Evolutionary conservation across 768 basidiomycete genomes (phyloP), one percentile per base, ranked within the genome.

Genomic region (Xerocomellus amylosporus): DNA sequence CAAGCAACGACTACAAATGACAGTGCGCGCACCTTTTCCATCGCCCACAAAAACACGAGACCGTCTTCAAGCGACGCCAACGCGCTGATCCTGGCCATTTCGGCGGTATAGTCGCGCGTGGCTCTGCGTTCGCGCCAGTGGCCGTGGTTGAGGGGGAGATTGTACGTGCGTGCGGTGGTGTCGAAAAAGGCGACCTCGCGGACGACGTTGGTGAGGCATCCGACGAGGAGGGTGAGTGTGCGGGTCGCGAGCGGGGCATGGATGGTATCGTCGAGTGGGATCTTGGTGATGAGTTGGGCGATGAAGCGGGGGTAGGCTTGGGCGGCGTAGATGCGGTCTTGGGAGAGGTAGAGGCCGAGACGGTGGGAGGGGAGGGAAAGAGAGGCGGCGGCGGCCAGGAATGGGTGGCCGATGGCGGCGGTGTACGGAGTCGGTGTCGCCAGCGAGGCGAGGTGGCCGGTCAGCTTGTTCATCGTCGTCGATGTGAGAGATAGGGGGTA

Each of bases 301-400:
- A 88, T 81, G 73, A 87, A 87, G 49, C 79, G 80, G 14, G 88
- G 86, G 65, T 89, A 90, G 2, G 85, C 88, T 51, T 85, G 82
- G 1, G 82, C 81, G 30, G 87, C 88, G 66, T 90, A 90, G 51
- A 86, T 79, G 46, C 83, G 79, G 66, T 90, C 88, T 59, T 90
- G 88, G 14, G 80, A 77, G 54, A 90, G 79, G 80, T 84, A 90
- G 45, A 84, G 71, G 1, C 78, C 75, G 15, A 90, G 79, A 24
- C 76, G 74, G 1, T 70, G 55, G 13, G 75, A 54, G 8, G 76
- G 70, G 19, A 90, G 76, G 4, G 75, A 74, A 14, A 81, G 77
- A 3, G 76, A 64, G 4, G 84, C 83, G 0, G 86, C 85, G 17
- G 77, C 70, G 2, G 64, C 60, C n/a, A 91, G 78, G 69, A 90